These are phyloP conservation scores for Penicillium flavigenum DNA, from an alignment of 495 filamentous ascomycete genomes.

Conservation along the genomic window DNA sequence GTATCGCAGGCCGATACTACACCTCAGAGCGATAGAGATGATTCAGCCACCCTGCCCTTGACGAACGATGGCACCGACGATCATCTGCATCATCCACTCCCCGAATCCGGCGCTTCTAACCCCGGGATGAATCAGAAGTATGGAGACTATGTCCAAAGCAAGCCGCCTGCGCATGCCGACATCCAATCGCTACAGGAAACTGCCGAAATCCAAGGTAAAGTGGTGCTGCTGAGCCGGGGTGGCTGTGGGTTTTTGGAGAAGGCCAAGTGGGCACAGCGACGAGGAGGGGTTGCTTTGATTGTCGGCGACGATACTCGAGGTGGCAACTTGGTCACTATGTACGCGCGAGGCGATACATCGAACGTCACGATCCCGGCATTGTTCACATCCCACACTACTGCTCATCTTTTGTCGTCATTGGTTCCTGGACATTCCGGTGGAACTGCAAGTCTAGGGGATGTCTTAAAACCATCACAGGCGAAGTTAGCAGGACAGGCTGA, in stretches of 20 bases:
- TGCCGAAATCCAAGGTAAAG: constrained; percentile 90
- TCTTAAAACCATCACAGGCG: constrained; percentile 22
- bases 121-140: constrained; percentile 34
- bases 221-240: constrained; percentile 85
- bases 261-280: constrained; percentile 90
- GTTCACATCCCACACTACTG: constrained; percentile 93
- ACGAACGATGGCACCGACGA: constrained; percentile 88
- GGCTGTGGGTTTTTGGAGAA: constrained; percentile 98
- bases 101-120: constrained; percentile 43
- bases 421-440: constrained; percentile 67
- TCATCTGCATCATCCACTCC: constrained; percentile 72
- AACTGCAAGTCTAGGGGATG: constrained; percentile 55
- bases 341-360: constrained; percentile 88
- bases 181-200: constrained; percentile 93
- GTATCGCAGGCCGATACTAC: constrained; percentile 30
- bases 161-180: constrained; percentile 69
- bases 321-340: constrained; percentile 90
- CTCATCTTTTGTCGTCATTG: constrained; percentile 87
- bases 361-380: constrained; percentile 91
- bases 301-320: constrained; percentile 91
- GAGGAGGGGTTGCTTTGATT: constrained; percentile 85
- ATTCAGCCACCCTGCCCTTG: constrained; percentile 26
- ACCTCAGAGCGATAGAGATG: constrained; percentile 22
- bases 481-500: constrained; percentile 25
- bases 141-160: constrained; percentile 44